These are phyloP conservation scores for Paraglomus brasilianum DNA, from an alignment of 192 early-diverging fungal species.

Conservation along the genomic window DNA sequence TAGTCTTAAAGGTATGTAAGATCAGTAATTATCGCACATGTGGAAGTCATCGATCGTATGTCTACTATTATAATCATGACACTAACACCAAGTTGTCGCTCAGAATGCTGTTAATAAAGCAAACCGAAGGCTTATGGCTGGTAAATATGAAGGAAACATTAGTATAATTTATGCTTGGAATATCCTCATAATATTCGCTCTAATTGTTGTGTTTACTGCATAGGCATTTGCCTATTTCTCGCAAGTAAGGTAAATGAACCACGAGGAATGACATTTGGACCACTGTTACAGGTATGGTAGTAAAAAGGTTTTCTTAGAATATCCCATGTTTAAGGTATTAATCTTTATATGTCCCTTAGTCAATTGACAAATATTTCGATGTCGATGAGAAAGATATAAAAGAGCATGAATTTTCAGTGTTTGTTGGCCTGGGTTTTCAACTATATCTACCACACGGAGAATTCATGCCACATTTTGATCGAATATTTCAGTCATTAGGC, in stretches of 20 bases:
- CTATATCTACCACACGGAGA: constrained; percentile 84
- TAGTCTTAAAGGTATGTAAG: constrained; percentile 71
- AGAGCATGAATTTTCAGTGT: constrained; percentile 89
- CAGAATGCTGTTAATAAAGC: constrained; percentile 65
- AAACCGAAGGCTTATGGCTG: constrained; percentile 70
- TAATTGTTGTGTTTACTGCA: no score
- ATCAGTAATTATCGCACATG: neutral
- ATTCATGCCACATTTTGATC: constrained; percentile 91
- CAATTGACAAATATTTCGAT: constrained; percentile 75
- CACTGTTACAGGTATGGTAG: constrained; percentile 42
- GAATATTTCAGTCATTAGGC: constrained; percentile 45
- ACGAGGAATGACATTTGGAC: constrained; percentile 64
- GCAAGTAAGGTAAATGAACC: constrained; percentile 88
- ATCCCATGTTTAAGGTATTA: no score
- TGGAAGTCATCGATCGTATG: no score
- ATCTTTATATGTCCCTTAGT: constrained; percentile 31
- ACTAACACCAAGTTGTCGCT: neutral
- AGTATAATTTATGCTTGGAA: constrained; percentile 1
- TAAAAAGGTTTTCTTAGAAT: no score
- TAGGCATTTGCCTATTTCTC: constrained; percentile 75
- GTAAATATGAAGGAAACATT: constrained; percentile 16
- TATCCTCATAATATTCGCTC: no score
- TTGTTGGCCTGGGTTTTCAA: constrained; percentile 87
- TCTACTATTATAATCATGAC: no score
- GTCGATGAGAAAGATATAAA: constrained; percentile 78